These are phyloP conservation scores for maize (Zea mays) DNA, from an alignment of 176 grass and related monocot genomes.

Conservation along the genomic window Zm-B73-REFERENCE-NAM-5.0 NC_050101.1:9949501-9950000, in stretches of 20 bases:
- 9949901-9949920: slow-evolving; percentile 32
- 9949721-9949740: slow-evolving; percentile 55
- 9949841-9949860: slow-evolving; percentile 65
- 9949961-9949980: slow-evolving; percentile 79
- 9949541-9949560: slow-evolving; percentile 53
- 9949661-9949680: slow-evolving; percentile 25
- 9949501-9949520: slow-evolving; percentile 62
- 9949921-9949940: slow-evolving; percentile 60
- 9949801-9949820: slow-evolving; percentile 59
- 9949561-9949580: slow-evolving; percentile 57
- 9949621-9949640: slow-evolving; percentile 27
- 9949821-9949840: slow-evolving; percentile 43
- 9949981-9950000: slow-evolving; percentile 47
- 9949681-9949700: slow-evolving; percentile 23
- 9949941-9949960: slow-evolving; percentile 64
- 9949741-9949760: slow-evolving; percentile 79
- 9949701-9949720: slow-evolving; percentile 12
- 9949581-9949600: slow-evolving; percentile 22
- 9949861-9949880: slow-evolving; percentile 27
- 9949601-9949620: not conserved
- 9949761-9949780: slow-evolving; percentile 69
- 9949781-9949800: slow-evolving; percentile 55
- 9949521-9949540: slow-evolving; percentile 59
- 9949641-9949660: slow-evolving; percentile 7
- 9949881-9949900: slow-evolving; percentile 37